phyloP scores from a whole-genome alignment of 495 filamentous ascomycete genomes.

The Cercophora sp. region DNA sequence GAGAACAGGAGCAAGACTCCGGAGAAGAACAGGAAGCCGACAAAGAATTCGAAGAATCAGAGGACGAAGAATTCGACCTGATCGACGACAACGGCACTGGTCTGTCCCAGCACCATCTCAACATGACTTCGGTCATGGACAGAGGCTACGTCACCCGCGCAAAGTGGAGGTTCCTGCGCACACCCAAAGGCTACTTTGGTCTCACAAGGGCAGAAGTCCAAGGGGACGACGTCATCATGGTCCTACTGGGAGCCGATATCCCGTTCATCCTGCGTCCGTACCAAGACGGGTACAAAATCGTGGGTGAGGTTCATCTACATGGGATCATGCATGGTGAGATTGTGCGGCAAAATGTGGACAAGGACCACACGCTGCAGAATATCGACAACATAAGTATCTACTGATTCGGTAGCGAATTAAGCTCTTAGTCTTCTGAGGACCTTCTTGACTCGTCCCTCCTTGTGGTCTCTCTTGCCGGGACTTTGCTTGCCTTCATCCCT shows the following conservation, averaged over 20 bases:
- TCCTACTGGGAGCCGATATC: slow-evolving; percentile 14
- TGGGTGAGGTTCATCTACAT: slow-evolving; percentile 21
- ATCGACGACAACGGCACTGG: neutral
- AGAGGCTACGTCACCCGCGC: neutral
- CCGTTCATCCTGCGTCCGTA: slow-evolving; percentile 17
- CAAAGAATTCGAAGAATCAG: no score
- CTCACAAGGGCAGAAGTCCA: neutral
- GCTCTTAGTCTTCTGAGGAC: no score
- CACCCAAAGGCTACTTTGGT: slow-evolving; percentile 5
- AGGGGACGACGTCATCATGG: slow-evolving; percentile 13
- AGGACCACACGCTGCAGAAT: no score
- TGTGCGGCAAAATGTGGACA: no score
- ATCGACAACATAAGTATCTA: no score
- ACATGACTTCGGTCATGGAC: neutral
- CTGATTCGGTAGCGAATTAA: no score
- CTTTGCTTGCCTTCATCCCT: no score
- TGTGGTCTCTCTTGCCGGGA: no score
- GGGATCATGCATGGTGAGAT: slow-evolving; percentile 14
- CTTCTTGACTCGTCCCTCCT: no score
- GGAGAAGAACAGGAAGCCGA: neutral
- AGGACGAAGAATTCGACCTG: neutral
- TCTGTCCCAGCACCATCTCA: neutral
- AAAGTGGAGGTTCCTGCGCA: neutral
- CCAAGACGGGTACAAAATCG: slow-evolving; percentile 6
- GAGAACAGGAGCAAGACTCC: neutral